Percentiles rank a stretch among this genome's conserved stretches.
Evolutionary conservation across 805 yeast genomes (phyloP).

Genomic region (Pichia cephalocereana): DNA sequence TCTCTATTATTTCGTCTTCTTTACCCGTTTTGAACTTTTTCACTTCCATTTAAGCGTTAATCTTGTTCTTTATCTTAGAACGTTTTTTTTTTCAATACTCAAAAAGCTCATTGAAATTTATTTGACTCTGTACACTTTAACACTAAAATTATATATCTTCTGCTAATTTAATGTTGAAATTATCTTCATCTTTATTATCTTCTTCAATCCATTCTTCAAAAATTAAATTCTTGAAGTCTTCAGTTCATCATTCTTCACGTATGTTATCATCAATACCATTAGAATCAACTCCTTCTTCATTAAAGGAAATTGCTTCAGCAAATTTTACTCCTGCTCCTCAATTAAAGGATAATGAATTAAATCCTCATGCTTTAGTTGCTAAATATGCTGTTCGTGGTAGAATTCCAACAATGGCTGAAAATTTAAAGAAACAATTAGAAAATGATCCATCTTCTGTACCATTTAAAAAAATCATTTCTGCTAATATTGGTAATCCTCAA

Average conservation of each 20-base stretch:
- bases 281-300: not conserved
- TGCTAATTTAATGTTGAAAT: no score
- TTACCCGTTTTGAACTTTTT: no score
- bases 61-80: no score
- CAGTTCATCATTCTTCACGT: not conserved
- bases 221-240: not conserved
- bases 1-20: no score
- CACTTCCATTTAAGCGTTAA: no score
- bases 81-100: no score
- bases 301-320: conserved; percentile 3
- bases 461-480: conserved; percentile 68
- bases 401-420: conserved; percentile 91
- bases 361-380: conserved; percentile 69
- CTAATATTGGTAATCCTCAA: conserved; percentile 97
- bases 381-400: conserved; percentile 95
- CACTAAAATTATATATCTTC: no score
- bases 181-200: no score
- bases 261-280: not conserved
- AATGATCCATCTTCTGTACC: conserved; percentile 58
- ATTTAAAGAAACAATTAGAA: conserved; percentile 49
- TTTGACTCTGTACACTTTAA: no score
- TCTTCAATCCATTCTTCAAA: no score
- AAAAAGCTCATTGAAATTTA: no score
- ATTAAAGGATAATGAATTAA: conserved; percentile 46
- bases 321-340: conserved; percentile 24